Evolutionary conservation across 2,329 filamentous ascomycete genomes (phyloP).

Genomic region (Fusarium penzigii): DNA sequence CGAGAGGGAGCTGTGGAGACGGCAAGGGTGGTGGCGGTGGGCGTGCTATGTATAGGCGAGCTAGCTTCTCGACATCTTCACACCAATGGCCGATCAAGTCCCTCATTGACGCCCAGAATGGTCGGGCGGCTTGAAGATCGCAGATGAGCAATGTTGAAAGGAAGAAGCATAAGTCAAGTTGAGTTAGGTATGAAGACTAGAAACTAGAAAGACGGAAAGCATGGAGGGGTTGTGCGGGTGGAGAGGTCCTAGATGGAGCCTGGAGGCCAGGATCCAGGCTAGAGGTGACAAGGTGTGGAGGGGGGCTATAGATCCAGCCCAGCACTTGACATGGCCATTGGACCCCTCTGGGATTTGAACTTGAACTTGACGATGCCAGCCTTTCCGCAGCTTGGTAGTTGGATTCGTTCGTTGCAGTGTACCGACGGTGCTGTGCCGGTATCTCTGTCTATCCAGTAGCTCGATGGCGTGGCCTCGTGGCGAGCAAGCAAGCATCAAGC

Average conservation of each 20-base stretch:
- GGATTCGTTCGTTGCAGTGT: no score
- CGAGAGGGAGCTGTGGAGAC: conserved; percentile 29
- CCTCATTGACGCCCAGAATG: conserved; percentile 26
- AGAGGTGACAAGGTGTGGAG: conserved; percentile 25
- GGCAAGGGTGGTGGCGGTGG: conserved; percentile 26
- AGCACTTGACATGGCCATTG: conserved; percentile 14
- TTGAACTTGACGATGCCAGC: conserved; percentile 20
- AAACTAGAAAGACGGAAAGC: conserved; percentile 23
- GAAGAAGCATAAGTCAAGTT: conserved; percentile 4
- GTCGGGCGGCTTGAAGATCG: conserved; percentile 26
- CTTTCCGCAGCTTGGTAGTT: conserved; percentile 23
- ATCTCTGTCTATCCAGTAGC: no score
- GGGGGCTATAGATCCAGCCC: conserved; percentile 18
- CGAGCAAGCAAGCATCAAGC: background rate
- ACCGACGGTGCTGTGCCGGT: no score
- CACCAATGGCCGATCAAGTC: conserved; percentile 32
- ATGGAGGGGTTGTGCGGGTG: conserved; percentile 33
- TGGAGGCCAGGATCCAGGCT: conserved; percentile 11
- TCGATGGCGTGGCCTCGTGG: conserved; percentile 12
- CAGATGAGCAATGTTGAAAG: conserved; percentile 21
- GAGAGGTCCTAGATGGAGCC: conserved; percentile 34
- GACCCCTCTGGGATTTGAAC: conserved; percentile 11
- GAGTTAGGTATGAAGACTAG: background rate
- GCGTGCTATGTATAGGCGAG: conserved; percentile 19
- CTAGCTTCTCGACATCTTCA: conserved; percentile 31